These are phyloP conservation scores for Tagetes patula DNA, from an alignment of 129 eudicot genomes.

Conservation along the genomic window DNA sequence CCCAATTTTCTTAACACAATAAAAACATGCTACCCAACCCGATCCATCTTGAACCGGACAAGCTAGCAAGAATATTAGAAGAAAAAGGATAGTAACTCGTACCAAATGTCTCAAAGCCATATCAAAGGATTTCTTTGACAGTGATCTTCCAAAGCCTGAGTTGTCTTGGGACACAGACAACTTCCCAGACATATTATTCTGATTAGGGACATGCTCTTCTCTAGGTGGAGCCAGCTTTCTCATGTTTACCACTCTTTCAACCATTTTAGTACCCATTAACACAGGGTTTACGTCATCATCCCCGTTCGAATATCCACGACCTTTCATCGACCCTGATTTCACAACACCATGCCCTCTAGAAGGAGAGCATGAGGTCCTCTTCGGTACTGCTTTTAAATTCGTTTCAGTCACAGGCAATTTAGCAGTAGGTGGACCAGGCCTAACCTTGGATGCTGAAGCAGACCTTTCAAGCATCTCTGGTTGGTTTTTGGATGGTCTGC, in stretches of 20 bases:
- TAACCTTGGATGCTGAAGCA: background rate
- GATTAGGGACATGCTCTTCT: constrained; percentile 41
- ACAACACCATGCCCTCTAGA: constrained; percentile 26
- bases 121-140: constrained; percentile 78
- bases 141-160: constrained; percentile 83
- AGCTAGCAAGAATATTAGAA: background rate
- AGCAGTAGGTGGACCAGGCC: background rate
- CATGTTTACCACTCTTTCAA: constrained; percentile 92
- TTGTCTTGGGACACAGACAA: constrained; percentile 57
- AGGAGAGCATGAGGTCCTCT: constrained; percentile 63
- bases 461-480: constrained; percentile 61
- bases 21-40: too few species aligned
- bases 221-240: constrained; percentile 92
- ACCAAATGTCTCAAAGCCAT: constrained; percentile 98
- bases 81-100: constrained; percentile 10
- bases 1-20: too few species aligned
- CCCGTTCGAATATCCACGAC: constrained; percentile 41
- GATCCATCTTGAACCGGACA: too few species aligned
- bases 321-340: constrained; percentile 38
- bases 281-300: constrained; percentile 86
- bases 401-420: constrained; percentile 32
- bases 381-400: constrained; percentile 38
- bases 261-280: constrained; percentile 87
- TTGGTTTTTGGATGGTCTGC: constrained; percentile 48
- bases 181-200: constrained; percentile 45